phyloP scores from a whole-genome alignment of 768 basidiomycete genomes.

The Lentinula edodes region DNA sequence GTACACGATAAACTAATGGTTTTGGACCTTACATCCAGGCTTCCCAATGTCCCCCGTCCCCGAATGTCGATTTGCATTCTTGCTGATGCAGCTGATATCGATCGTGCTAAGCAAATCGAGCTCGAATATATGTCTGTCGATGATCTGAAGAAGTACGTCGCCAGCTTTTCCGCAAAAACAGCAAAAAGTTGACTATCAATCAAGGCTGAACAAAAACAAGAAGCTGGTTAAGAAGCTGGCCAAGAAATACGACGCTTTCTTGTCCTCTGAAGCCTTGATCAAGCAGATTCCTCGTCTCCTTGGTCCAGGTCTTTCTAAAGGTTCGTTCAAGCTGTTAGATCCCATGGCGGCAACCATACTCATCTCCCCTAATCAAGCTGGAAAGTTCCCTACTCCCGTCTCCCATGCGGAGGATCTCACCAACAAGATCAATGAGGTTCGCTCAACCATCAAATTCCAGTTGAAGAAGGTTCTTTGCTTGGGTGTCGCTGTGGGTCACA shows the following conservation, averaged over 20 bases:
- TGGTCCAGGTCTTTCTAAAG: constrained; percentile 99
- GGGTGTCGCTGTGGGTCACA: constrained; percentile 97
- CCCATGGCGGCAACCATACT: background rate
- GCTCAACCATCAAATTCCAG: constrained; percentile 99
- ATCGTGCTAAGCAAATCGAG: constrained; percentile 96
- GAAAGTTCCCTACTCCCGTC: constrained; percentile 98
- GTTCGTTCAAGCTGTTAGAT: constrained; percentile 31
- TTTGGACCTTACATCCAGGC: constrained; percentile 36
- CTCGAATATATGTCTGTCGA: constrained; percentile 99
- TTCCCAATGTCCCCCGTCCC: constrained; percentile 95
- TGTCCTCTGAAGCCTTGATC: constrained; percentile 95
- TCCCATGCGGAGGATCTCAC: constrained; percentile 85
- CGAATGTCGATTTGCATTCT: constrained; percentile 99
- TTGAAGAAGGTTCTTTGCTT: constrained; percentile 98
- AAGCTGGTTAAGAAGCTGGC: constrained; percentile 99
- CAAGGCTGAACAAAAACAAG: constrained; percentile 99
- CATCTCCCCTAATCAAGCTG: constrained; percentile 45
- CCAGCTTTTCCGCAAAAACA: background rate
- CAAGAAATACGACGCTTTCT: constrained; percentile 99
- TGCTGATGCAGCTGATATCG: constrained; percentile 97
- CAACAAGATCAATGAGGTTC: constrained; percentile 91
- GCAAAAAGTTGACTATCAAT: background rate
- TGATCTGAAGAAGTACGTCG: constrained; percentile 90
- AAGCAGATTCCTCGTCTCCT: constrained; percentile 99
- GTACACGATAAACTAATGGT: constrained; percentile 7